A percentile compares a stretch with the other conserved stretches of the same genome.
Evolutionary conservation across 2,329 filamentous ascomycete species (phyloP).

Genomic region (Trichoderma sp.): DNA sequence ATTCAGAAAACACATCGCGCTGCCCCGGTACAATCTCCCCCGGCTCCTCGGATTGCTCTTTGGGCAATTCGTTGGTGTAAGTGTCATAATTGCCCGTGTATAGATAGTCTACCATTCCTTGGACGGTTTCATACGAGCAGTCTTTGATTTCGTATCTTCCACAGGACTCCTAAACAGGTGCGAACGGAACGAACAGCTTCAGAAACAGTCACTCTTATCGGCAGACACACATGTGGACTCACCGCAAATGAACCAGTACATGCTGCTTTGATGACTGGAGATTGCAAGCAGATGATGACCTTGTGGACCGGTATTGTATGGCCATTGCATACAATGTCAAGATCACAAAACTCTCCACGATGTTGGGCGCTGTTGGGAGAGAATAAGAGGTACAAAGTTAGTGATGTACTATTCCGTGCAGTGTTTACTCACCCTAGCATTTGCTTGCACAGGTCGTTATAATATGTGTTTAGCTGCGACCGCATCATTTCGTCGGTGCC

Average conservation of each 20-base stretch:
- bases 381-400: neutral
- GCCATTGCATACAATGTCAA: neutral
- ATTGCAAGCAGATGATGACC: neutral
- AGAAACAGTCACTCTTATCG: neutral
- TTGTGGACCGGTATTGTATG: neutral
- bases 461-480: neutral
- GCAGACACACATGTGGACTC: neutral
- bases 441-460: neutral
- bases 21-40: neutral
- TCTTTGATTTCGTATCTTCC: neutral
- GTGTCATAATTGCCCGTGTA: neutral
- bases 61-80: neutral
- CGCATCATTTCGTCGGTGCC: neutral
- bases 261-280: neutral
- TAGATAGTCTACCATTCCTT: neutral
- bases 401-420: neutral
- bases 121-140: neutral
- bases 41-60: neutral
- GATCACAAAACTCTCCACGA: neutral
- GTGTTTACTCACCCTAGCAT: neutral
- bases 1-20: neutral
- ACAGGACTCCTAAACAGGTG: neutral
- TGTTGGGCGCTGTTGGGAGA: neutral
- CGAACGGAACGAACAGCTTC: neutral
- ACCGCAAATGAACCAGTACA: neutral